Percentiles rank a stretch among this genome's conserved stretches.
phyloP scores from a whole-genome alignment of 2,329 filamentous ascomycete species.

The Dothiorella sarmentorum region DNA sequence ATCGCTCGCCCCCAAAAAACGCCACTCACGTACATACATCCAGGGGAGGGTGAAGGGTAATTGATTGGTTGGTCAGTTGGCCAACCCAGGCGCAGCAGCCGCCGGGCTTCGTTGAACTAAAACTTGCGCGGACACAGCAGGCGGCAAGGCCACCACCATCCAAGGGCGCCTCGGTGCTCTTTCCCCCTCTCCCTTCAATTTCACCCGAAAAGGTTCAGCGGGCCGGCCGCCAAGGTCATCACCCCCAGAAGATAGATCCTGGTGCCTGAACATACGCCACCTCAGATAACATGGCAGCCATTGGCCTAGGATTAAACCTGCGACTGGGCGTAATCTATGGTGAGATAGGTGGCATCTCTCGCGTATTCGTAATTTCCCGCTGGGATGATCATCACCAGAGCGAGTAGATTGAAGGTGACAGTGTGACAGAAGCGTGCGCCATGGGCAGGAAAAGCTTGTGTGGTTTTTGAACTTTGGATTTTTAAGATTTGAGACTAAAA shows the following conservation, averaged over 20 bases:
- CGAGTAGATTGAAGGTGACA: background rate
- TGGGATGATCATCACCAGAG: background rate
- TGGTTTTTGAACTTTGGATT: background rate
- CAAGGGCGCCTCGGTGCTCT: too few species aligned
- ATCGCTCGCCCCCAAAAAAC: background rate
- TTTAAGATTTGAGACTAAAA: constrained; percentile 1
- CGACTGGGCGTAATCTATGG: background rate
- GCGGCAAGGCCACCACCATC: too few species aligned
- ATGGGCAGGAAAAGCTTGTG: background rate
- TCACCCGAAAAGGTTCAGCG: background rate
- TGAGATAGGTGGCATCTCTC: background rate
- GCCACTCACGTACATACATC: background rate
- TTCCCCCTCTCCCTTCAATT: background rate
- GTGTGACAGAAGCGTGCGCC: background rate
- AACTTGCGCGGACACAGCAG: too few species aligned
- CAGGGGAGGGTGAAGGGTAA: too few species aligned
- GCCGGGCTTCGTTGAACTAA: too few species aligned
- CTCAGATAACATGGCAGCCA: too few species aligned
- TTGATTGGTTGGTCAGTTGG: too few species aligned
- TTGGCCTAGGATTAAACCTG: background rate
- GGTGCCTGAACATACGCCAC: too few species aligned
- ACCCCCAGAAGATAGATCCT: too few species aligned
- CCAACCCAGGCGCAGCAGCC: background rate
- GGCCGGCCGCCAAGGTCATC: background rate
- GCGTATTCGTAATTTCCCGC: background rate